These are phyloP conservation scores for Xylaria venustula DNA, from an alignment of 495 filamentous ascomycete species.

Conservation along the genomic window DNA sequence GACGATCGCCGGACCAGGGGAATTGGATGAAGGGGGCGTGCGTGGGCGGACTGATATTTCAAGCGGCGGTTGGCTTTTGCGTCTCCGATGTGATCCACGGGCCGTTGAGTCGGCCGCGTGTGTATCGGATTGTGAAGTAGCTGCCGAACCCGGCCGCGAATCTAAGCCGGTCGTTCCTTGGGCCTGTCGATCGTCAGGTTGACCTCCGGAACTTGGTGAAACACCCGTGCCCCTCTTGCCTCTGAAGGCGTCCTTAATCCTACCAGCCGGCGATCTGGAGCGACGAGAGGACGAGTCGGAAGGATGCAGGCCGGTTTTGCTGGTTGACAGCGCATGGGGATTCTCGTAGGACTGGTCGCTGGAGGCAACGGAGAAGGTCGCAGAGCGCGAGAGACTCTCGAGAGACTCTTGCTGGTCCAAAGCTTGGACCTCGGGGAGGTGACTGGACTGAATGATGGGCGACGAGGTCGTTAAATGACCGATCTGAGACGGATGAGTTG, in stretches of 20 bases:
- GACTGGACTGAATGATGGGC: conserved; percentile 62
- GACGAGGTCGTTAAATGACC: conserved; percentile 82
- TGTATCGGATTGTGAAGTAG: conserved; percentile 19
- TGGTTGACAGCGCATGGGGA: conserved; percentile 21
- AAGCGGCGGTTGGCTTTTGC: conserved; percentile 30
- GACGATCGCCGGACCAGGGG: conserved; percentile 49
- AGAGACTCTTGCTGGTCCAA: conserved; percentile 24
- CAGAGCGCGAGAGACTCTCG: conserved; percentile 23
- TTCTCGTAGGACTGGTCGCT: conserved; percentile 18
- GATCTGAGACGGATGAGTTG: conserved; percentile 71
- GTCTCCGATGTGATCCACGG: conserved; percentile 23
- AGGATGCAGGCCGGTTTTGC: conserved; percentile 34
- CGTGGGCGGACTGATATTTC: conserved; percentile 38
- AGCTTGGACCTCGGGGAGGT: conserved; percentile 42
- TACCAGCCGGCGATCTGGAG: conserved; percentile 45
- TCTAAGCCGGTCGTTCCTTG: conserved; percentile 17
- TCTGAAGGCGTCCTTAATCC: conserved; percentile 46
- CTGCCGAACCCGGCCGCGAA: conserved; percentile 17
- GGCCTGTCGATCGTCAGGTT: conserved; percentile 21
- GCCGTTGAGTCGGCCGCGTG: conserved; percentile 23
- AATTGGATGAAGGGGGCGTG: conserved; percentile 42
- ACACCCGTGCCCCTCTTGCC: conserved; percentile 30
- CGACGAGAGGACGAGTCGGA: conserved; percentile 34
- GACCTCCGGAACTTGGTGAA: conserved; percentile 16
- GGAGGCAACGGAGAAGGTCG: conserved; percentile 18